Percentiles rank a stretch among this genome's conserved stretches.
Conservation (phyloP, 768 basidiomycete species). For the Pleurotus sapidus region DNA sequence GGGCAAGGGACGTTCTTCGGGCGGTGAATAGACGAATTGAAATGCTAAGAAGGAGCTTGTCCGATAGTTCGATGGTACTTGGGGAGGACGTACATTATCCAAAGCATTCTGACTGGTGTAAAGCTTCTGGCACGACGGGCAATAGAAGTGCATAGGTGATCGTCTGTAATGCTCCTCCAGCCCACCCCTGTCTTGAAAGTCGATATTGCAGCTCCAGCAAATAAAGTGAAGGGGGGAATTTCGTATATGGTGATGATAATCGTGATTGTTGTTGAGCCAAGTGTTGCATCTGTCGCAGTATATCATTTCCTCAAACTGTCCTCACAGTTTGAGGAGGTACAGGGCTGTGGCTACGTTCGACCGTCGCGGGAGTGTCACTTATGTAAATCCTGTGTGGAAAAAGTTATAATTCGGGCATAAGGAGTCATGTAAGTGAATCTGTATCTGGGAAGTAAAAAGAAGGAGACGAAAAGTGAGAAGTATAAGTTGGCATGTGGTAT, state of each 20-base stretch:
- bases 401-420: too few relatives aligned
- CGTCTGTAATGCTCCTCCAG: background rate
- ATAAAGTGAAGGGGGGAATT: background rate
- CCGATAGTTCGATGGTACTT: background rate
- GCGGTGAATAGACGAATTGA: conserved; percentile 50
- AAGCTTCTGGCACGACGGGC: background rate
- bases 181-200: background rate
- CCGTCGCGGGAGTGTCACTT: too few relatives aligned
- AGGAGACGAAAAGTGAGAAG: too few relatives aligned
- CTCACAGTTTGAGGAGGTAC: too few relatives aligned
- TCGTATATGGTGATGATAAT: background rate
- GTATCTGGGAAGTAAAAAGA: too few relatives aligned
- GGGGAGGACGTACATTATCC: background rate
- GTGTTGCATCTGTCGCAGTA: too few relatives aligned
- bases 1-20: conserved; percentile 31
- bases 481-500: too few relatives aligned
- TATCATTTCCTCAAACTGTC: too few relatives aligned
- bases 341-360: too few relatives aligned
- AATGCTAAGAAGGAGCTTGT: conserved; percentile 32
- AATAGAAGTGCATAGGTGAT: background rate
- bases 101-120: background rate
- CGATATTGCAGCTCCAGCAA: background rate
- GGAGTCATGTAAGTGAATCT: too few relatives aligned
- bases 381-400: too few relatives aligned
- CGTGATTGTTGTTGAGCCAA: too few relatives aligned